These are phyloP conservation scores for Xylaria sp. DNA, from an alignment of 2,329 filamentous ascomycete genomes.

Conservation along the genomic window DNA sequence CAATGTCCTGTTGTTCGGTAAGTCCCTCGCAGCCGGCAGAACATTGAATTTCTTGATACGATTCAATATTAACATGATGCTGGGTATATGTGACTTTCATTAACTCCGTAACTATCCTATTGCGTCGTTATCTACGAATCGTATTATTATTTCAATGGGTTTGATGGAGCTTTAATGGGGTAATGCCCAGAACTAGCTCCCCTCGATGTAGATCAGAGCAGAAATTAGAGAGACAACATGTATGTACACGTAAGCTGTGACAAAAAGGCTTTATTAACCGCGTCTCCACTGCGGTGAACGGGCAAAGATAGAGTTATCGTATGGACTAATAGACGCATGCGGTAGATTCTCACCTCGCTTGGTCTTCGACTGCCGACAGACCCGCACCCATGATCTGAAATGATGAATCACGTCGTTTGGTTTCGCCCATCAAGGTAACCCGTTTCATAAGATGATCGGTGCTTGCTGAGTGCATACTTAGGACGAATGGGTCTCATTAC, in stretches of 20 bases:
- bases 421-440: slow-evolving; percentile 16
- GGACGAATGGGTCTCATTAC: slow-evolving; percentile 10
- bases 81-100: background rate
- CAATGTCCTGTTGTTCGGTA: slow-evolving; percentile 7
- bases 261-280: slow-evolving; percentile 23
- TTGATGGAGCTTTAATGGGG: background rate
- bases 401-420: slow-evolving; percentile 25
- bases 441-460: background rate
- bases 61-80: background rate
- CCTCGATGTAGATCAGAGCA: slow-evolving; percentile 5
- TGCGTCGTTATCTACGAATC: background rate
- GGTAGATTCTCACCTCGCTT: slow-evolving; percentile 13
- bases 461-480: slow-evolving; percentile 2
- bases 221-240: slow-evolving; percentile 4
- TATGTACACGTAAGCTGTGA: slow-evolving; percentile 26
- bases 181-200: background rate
- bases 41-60: background rate
- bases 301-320: slow-evolving; percentile 9
- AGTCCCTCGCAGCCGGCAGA: background rate
- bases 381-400: slow-evolving; percentile 12
- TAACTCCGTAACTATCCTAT: background rate
- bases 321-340: background rate
- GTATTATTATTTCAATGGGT: background rate
- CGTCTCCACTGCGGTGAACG: slow-evolving; percentile 6
- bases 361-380: slow-evolving; percentile 22